phyloP scores from a whole-genome alignment of 2,329 filamentous ascomycete species.

The Phialophora chinensis region DNA sequence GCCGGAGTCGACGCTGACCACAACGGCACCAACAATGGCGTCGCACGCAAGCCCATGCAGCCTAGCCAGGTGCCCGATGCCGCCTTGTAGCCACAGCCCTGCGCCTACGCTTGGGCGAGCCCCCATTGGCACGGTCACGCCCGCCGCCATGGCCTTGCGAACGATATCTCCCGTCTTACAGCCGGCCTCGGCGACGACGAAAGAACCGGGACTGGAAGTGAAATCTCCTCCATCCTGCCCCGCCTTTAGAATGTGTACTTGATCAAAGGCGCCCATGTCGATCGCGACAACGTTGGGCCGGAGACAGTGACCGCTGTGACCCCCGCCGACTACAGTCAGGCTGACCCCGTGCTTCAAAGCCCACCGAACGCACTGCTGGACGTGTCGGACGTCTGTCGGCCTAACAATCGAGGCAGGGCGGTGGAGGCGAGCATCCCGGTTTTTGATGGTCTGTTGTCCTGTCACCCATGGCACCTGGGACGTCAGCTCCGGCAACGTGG shows the following conservation, averaged over 20 bases:
- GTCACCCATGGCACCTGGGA: constrained; percentile 48
- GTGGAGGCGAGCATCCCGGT: constrained; percentile 46
- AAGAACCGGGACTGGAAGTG: constrained; percentile 28
- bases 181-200: constrained; percentile 62
- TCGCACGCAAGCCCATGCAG: constrained; percentile 65
- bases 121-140: constrained; percentile 64
- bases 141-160: constrained; percentile 51
- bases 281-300: constrained; percentile 60
- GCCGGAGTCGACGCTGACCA: constrained; percentile 60
- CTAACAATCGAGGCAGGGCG: constrained; percentile 52
- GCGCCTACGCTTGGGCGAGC: constrained; percentile 68
- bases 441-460: constrained; percentile 53
- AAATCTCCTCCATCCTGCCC: constrained; percentile 37
- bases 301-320: constrained; percentile 66
- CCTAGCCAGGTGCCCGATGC: constrained; percentile 66
- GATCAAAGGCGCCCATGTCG: constrained; percentile 64
- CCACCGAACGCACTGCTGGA: constrained; percentile 65
- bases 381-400: constrained; percentile 55
- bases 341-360: constrained; percentile 54
- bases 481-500: constrained; percentile 51
- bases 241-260: constrained; percentile 52
- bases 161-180: constrained; percentile 64
- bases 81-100: constrained; percentile 69
- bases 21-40: constrained; percentile 63
- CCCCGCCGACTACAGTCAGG: constrained; percentile 62